Conservation (phyloP, 2,329 filamentous ascomycete genomes). For the Xylariaceae sp. region DNA sequence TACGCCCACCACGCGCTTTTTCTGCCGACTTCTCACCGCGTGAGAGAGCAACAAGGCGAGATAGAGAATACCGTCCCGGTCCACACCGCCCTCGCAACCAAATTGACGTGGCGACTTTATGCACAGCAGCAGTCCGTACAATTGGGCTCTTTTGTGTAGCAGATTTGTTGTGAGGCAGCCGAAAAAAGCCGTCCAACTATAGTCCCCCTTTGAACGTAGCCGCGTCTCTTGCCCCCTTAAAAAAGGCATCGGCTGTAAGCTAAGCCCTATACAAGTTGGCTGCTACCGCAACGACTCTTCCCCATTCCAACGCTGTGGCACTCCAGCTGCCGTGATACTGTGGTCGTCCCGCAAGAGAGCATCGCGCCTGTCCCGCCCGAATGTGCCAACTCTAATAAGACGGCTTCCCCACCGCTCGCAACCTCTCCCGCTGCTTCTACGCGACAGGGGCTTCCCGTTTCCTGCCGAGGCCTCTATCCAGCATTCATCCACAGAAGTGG, state of each 20-base stretch:
- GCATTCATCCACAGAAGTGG: not conserved
- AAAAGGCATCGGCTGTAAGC: slow-evolving; percentile 14
- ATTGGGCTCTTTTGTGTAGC: slow-evolving; percentile 19
- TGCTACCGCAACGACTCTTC: slow-evolving; percentile 3
- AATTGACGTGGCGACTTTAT: slow-evolving; percentile 18
- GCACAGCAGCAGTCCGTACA: not conserved
- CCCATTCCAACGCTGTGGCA: not conserved
- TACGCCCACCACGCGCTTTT: slow-evolving; percentile 5
- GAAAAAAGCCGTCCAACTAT: slow-evolving; percentile 12
- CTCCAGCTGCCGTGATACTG: slow-evolving; percentile 2
- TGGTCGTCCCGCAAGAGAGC: slow-evolving; percentile 3
- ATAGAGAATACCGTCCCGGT: not conserved
- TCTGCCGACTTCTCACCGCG: not conserved
- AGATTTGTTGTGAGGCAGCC: slow-evolving; percentile 9
- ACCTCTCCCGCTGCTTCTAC: slow-evolving; percentile 2
- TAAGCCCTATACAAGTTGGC: slow-evolving; percentile 1
- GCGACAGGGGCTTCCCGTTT: slow-evolving; percentile 2
- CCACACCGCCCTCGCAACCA: slow-evolving; percentile 1
- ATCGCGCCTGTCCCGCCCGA: slow-evolving; percentile 11
- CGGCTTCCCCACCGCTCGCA: slow-evolving; percentile 8
- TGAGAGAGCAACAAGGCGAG: not conserved
- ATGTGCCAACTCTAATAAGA: slow-evolving; percentile 7
- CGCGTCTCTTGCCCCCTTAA: slow-evolving; percentile 2
- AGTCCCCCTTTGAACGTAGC: slow-evolving; percentile 14
- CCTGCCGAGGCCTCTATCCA: not conserved